A percentile compares a stretch with the other conserved stretches of the same genome.
Evolutionary conservation across 129 eudicot species (phyloP).

Genomic region (Tagetes erecta): DNA sequence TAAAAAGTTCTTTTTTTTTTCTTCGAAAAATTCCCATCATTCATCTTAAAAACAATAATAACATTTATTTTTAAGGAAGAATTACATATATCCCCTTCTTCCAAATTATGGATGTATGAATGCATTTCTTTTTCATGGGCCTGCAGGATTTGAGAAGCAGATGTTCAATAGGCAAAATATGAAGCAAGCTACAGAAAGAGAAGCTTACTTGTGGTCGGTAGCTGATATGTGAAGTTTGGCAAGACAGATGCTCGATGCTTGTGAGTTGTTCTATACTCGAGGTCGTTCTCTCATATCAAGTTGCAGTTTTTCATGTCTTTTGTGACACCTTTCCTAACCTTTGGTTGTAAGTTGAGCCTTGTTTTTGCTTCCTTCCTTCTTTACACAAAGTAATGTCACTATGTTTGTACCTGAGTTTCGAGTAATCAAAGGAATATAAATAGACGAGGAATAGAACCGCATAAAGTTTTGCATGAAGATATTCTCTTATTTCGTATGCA

Average conservation of each 20-base stretch:
- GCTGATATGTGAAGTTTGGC: slow-evolving; percentile 64
- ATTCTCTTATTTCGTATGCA: too few relatives aligned
- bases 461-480: too few relatives aligned
- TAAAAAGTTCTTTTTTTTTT: background rate
- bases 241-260: background rate
- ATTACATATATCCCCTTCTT: background rate
- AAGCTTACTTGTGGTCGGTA: slow-evolving; percentile 91
- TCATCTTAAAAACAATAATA: background rate
- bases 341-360: background rate
- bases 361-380: background rate
- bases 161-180: slow-evolving; percentile 69
- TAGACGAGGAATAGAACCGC: too few relatives aligned
- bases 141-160: slow-evolving; percentile 78
- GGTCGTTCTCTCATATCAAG: background rate
- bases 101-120: background rate
- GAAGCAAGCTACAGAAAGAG: slow-evolving; percentile 76
- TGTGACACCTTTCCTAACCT: background rate
- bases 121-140: background rate
- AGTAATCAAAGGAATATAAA: too few relatives aligned
- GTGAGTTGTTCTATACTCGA: background rate
- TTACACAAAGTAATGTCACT: too few relatives aligned
- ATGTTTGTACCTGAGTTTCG: too few relatives aligned
- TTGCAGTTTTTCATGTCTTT: background rate
- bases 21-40: background rate
- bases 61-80: background rate